A percentile compares a stretch with the other conserved stretches of the same genome.
Evolutionary conservation across 2,329 filamentous ascomycete genomes (phyloP).

Genomic region (Pseudogymnoascus verrucosus): DNA sequence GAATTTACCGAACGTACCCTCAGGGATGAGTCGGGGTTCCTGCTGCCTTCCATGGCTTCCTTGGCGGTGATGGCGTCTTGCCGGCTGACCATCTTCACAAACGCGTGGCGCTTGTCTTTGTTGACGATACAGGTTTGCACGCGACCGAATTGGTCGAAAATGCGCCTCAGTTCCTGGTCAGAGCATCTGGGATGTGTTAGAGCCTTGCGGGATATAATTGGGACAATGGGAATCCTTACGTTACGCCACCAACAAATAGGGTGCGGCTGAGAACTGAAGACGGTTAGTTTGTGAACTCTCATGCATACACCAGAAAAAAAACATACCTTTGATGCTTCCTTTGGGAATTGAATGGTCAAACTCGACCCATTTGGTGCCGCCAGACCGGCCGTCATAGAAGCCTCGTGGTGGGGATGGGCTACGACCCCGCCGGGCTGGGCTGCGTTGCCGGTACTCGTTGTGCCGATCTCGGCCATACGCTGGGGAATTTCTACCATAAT

Average conservation of each 20-base stretch:
- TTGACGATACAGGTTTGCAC: constrained; percentile 99
- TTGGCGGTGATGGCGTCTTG: constrained; percentile 78
- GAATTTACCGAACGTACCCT: constrained; percentile 22
- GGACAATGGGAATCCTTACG: constrained; percentile 44
- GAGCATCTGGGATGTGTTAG: constrained; percentile 48
- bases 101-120: constrained; percentile 94
- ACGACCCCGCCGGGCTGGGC: constrained; percentile 61
- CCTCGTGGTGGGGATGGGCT: constrained; percentile 49
- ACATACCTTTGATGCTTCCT: constrained; percentile 66
- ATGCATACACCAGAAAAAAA: constrained; percentile 12
- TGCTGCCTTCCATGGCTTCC: constrained; percentile 74
- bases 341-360: constrained; percentile 66
- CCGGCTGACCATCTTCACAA: constrained; percentile 96
- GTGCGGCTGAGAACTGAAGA: constrained; percentile 75
- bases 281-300: constrained; percentile 17
- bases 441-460: constrained; percentile 79
- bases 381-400: constrained; percentile 31
- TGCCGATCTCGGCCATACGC: constrained; percentile 46
- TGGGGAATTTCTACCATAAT: constrained; percentile 64
- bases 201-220: constrained; percentile 9
- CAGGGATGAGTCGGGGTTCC: constrained; percentile 52
- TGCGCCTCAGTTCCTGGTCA: constrained; percentile 70
- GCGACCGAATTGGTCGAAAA: constrained; percentile 74
- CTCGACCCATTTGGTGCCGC: constrained; percentile 66
- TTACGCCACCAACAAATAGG: constrained; percentile 92